Evolutionary conservation across 2,329 filamentous ascomycete genomes (phyloP), one percentile per base, ranked within the genome.

Genomic region (Rachicladosporium sp.): DNA sequence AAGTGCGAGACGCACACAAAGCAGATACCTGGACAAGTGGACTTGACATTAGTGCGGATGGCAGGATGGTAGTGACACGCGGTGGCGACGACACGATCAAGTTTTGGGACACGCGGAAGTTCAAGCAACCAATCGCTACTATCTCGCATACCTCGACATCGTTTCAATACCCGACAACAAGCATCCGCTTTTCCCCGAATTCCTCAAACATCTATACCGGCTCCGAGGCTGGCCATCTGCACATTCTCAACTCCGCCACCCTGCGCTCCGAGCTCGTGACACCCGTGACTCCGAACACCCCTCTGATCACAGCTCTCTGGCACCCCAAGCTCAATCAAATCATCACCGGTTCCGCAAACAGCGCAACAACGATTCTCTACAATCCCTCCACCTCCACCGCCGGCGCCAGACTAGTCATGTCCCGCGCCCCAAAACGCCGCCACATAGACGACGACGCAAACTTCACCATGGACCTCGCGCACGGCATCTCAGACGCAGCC

Each of bases 301-400:
- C 89, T 1, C 66, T 98, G 6, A 83, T 96, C 45, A 78, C 80
- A 2, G 85, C 93, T 19, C 69, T 83, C 46, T 98, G 91, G 91
- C 89, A 98, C 55, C 73, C 82, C 12, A 93, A 87, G 61, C 77
- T 98, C 55, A 96, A 98, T 58, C 91, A 98, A 57, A 94, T 98
- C 53, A 63, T 96, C 47, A 93, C 89, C 6, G 89, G 88, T 43
- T 95, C 89, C 34, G 86, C 86, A 38, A 94, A 95, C 55, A 79
- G 80, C 41, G 83, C 93, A 61, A 87, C 83, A 0, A 89, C 88
- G 54, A 74, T 96, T 32, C 78, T 98, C 35, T 98, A 91, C 66
- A 89, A 83, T 55, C 91, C 91, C 2, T 75, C 70, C n/a, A 79
- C 78, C 50, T 98, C 91, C 13, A 73, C 60, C 9, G 79, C 78